Evolutionary conservation across 2,329 filamentous ascomycete genomes (phyloP).

Genomic region (Neobulgaria alba): DNA sequence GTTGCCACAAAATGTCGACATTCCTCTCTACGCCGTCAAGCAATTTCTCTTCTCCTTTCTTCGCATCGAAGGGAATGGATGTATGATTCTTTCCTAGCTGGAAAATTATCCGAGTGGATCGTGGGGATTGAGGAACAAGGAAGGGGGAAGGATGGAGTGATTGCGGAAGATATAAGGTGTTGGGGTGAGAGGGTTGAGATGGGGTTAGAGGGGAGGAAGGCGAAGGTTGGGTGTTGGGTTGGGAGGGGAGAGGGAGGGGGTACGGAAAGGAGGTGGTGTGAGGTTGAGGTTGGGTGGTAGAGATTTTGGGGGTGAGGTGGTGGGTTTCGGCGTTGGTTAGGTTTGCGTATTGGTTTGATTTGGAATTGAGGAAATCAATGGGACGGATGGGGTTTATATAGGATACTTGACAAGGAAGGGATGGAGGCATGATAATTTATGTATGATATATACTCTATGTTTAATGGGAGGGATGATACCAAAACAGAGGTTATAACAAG

Average conservation of each 20-base stretch:
- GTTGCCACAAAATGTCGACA: constrained; percentile 60
- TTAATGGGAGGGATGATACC: too few relatives aligned
- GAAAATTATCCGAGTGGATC: neutral
- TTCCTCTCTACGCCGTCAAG: constrained; percentile 45
- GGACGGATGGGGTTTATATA: too few relatives aligned
- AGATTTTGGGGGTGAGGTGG: neutral
- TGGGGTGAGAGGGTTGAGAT: neutral
- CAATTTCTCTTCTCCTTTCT: constrained; percentile 49
- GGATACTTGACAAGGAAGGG: too few relatives aligned
- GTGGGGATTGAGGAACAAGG: neutral
- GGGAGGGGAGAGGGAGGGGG: neutral
- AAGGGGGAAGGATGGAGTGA: neutral
- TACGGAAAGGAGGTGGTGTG: neutral
- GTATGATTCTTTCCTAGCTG: constrained; percentile 42
- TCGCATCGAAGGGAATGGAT: constrained; percentile 57
- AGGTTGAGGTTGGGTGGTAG: neutral
- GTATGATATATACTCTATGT: too few relatives aligned
- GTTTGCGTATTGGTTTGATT: too few relatives aligned
- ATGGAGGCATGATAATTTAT: too few relatives aligned
- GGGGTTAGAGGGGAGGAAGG: neutral
- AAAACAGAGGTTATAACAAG: too few relatives aligned
- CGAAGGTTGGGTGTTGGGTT: neutral
- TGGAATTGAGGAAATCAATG: too few relatives aligned
- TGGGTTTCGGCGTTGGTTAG: neutral
- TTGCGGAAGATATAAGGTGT: neutral